phyloP scores from a whole-genome alignment of 2,329 filamentous ascomycete species.

The Coniella vitis region DNA sequence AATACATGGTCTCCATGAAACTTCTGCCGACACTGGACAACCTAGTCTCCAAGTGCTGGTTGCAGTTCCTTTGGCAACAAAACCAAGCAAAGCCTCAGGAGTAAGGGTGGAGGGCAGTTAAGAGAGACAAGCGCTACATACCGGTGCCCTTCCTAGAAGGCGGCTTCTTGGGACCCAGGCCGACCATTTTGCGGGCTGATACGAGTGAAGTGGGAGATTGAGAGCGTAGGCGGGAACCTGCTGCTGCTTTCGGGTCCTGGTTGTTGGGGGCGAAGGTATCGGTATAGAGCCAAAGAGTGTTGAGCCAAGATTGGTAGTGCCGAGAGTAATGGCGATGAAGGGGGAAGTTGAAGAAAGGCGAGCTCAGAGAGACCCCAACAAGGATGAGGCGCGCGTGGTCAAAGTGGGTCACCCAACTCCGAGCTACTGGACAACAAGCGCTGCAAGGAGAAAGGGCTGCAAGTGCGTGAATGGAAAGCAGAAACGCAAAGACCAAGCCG shows the following conservation, averaged over 20 bases:
- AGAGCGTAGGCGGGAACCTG: neutral
- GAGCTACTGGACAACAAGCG: neutral
- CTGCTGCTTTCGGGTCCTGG: neutral
- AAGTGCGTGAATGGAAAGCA: neutral
- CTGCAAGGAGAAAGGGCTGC: neutral
- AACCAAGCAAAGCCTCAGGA: neutral
- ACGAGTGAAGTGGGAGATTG: neutral
- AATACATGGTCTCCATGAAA: too few species aligned
- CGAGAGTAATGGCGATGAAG: neutral
- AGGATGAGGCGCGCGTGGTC: neutral
- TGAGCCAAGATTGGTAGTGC: neutral
- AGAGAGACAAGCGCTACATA: slow-evolving; percentile 20
- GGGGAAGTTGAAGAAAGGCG: neutral
- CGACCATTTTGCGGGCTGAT: slow-evolving; percentile 46
- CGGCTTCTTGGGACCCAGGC: slow-evolving; percentile 54
- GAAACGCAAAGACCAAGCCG: too few species aligned
- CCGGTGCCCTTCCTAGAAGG: slow-evolving; percentile 49
- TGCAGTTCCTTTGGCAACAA: neutral
- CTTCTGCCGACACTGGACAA: too few species aligned
- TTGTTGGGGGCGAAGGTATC: neutral
- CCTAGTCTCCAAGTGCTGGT: neutral
- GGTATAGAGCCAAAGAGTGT: neutral
- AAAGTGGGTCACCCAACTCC: slow-evolving; percentile 4
- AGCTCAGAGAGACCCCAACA: neutral
- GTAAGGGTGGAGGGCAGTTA: neutral